Percentiles rank a stretch among this genome's conserved stretches.
These are phyloP conservation scores for Haplosporangium sp. DNA, from an alignment of 371 early-diverging fungal genomes.

Conservation along the genomic window DNA sequence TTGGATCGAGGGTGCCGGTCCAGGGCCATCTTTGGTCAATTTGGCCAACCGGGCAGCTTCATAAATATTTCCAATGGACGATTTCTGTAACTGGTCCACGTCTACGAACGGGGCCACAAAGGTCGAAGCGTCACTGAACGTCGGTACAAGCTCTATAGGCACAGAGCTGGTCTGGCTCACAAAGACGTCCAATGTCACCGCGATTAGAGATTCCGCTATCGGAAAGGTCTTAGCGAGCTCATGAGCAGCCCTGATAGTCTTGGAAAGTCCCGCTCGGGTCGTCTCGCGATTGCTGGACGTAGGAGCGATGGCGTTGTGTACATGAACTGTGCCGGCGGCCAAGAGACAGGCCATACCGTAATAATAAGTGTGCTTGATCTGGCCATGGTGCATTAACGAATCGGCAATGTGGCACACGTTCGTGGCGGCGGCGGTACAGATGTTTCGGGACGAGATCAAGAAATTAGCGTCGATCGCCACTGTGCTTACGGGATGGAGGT, in stretches of 20 bases:
- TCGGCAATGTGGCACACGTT: conserved; percentile 33
- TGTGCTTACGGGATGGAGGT: conserved; percentile 17
- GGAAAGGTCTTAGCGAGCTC: conserved; percentile 30
- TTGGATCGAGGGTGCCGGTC: conserved; percentile 19
- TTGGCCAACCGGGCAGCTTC: conserved; percentile 24
- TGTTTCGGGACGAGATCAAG: conserved; percentile 22
- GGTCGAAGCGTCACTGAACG: conserved; percentile 14
- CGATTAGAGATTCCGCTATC: conserved; percentile 16
- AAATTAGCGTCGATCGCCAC: conserved; percentile 19
- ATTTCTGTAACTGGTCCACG: conserved; percentile 11
- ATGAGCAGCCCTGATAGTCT: conserved; percentile 18
- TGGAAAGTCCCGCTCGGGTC: conserved; percentile 18
- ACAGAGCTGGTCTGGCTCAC: conserved; percentile 7
- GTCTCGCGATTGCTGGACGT: conserved; percentile 21
- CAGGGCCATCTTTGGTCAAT: conserved; percentile 16
- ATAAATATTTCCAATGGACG: conserved; percentile 18
- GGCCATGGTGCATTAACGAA: conserved; percentile 21
- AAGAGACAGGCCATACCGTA: conserved; percentile 22
- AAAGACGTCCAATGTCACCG: conserved; percentile 23
- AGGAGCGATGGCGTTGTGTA: conserved; percentile 25
- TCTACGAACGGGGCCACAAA: conserved; percentile 23
- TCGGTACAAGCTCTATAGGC: conserved; percentile 6
- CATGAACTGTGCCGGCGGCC: conserved; percentile 26
- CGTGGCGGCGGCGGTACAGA: conserved; percentile 26
- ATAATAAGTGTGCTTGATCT: conserved; percentile 16